Evolutionary conservation across 2,329 filamentous ascomycete genomes (phyloP).

Genomic region (Clarireedia sp.): DNA sequence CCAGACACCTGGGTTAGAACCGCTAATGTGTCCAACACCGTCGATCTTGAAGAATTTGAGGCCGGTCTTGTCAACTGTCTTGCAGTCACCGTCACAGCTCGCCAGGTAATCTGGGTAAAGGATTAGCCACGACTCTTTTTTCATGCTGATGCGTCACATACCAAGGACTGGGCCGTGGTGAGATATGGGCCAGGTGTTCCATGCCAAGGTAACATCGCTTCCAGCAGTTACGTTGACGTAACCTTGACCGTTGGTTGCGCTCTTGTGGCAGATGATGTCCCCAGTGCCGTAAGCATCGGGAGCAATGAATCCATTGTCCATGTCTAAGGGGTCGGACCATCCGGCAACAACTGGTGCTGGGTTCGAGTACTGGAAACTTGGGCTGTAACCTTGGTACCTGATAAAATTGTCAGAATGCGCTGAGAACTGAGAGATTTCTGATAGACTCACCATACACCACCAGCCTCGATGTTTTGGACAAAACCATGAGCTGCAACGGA

Average conservation of each 20-base stretch:
- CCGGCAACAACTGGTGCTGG: constrained; percentile 39
- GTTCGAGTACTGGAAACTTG: background rate
- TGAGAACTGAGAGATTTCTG: no score
- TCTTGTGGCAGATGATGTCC: constrained; percentile 44
- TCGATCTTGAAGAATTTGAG: constrained; percentile 39
- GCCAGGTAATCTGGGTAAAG: constrained; percentile 24
- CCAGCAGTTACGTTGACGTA: constrained; percentile 39
- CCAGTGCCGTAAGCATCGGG: constrained; percentile 35
- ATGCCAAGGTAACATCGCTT: constrained; percentile 38
- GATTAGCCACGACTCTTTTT: background rate
- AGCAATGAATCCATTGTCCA: constrained; percentile 43
- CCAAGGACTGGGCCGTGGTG: constrained; percentile 33
- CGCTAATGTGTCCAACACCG: constrained; percentile 31
- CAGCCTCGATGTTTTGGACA: background rate
- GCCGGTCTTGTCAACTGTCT: constrained; percentile 32
- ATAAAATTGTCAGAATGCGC: no score
- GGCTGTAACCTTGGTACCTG: constrained; percentile 6
- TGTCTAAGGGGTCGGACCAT: constrained; percentile 42
- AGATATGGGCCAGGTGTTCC: constrained; percentile 42
- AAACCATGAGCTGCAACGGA: constrained; percentile 3
- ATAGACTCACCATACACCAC: constrained; percentile 3
- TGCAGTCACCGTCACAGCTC: constrained; percentile 32
- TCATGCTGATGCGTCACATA: background rate
- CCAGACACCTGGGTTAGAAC: constrained; percentile 33
- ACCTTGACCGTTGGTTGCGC: constrained; percentile 34